Evolutionary conservation across 257 asterid species (phyloP).

Genomic region (Gentiana macrophylla): DNA sequence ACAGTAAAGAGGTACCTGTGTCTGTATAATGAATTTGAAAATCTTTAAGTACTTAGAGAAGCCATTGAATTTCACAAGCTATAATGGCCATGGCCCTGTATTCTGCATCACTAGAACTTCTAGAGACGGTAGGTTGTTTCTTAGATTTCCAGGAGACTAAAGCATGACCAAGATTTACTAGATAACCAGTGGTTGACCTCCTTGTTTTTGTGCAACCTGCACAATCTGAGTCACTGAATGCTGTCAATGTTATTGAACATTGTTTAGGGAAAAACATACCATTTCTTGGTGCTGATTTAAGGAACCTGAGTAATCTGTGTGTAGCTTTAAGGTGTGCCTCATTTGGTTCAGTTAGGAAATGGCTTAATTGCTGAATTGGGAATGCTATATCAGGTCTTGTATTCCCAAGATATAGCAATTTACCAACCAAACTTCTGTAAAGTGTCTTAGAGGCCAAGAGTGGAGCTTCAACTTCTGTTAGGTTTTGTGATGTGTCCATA

Average conservation of each 20-base stretch:
- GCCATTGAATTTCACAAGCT: too few relatives aligned
- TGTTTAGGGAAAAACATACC: background rate
- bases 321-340: accelerated
- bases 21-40: too few relatives aligned
- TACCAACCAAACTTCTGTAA: background rate
- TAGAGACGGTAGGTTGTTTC: background rate
- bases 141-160: background rate
- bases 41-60: too few relatives aligned
- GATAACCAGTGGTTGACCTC: background rate
- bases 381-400: background rate
- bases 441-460: too few relatives aligned
- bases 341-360: background rate
- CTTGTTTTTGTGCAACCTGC: background rate
- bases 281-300: background rate
- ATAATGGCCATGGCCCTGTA: too few relatives aligned
- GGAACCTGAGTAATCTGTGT: background rate
- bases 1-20: too few relatives aligned
- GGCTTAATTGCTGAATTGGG: background rate
- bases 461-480: too few relatives aligned
- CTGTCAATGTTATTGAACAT: accelerated
- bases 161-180: background rate
- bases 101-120: background rate
- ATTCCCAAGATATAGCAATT: background rate
- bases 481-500: background rate
- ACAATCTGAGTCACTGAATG: slow-evolving; percentile 4